Evolutionary conservation across 106 monocot genomes (phyloP), one percentile per base, ranked within the genome.

Genomic region (Dioscorea zingiberensis): DNA sequence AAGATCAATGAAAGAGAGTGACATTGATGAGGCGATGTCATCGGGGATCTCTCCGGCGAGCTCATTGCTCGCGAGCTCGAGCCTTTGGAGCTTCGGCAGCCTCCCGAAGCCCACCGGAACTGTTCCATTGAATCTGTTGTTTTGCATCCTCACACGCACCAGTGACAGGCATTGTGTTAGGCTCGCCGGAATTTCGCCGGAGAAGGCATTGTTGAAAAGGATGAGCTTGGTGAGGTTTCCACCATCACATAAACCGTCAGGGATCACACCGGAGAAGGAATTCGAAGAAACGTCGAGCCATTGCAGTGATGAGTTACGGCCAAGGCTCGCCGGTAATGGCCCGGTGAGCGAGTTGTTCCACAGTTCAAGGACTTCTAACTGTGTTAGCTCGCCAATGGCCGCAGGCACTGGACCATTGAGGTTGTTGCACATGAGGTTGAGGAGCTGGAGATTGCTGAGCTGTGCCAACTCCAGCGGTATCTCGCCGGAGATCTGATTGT

Each of bases 281-380:
- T 94, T 94, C 25, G 86, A 80, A n/a, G 94, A 94, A 14, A 90
- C 89, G 56, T 94, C 94, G n/a, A 94, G 82, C 94, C 89, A 94
- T 60, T 77, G 77, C 45, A 94, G 69, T 13, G 84, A 73, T 3
- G 86, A 86, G 25, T 67, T 78, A 11, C 62, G 74, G 51, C 94
- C 94, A 3, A 94, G 82, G 7, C 28, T 57, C 16, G 72, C 22
- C 21, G 94, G 94, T 38, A 94, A 55, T 0, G 79, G 59, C 10
- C 94, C n/a, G 25, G 79, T 66, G 25, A n/a, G 75, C 0, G 87
- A 86, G 69, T 94, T 94, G 81, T 90, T 94, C 94, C 94, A 94
- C 9, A 94, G 73, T 70, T 86, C 84, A 0, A 94, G 81, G 48
- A 90, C 79, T 55, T 84, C 67, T 13, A 94, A 54, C 30, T 59